Conservation (phyloP, 2,329 filamentous ascomycete species). For the Microsporum ferrugineum region DNA sequence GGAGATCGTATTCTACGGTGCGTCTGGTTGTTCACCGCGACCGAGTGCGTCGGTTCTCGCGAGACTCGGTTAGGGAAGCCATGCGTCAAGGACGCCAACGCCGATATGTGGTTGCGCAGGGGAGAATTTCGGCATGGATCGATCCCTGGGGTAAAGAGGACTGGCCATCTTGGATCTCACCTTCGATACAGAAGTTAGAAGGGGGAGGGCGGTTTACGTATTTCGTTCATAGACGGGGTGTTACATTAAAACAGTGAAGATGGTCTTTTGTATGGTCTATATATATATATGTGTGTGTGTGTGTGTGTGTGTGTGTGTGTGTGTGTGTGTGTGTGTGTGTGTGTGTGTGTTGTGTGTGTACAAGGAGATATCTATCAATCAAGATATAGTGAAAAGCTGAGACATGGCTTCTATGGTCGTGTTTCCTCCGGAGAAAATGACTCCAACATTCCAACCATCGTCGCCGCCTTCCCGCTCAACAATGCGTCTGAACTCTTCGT, state of each 20-base stretch:
- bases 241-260: neutral
- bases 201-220: constrained; percentile 10
- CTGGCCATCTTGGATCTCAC: constrained; percentile 18
- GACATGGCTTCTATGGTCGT: constrained; percentile 51
- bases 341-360: neutral
- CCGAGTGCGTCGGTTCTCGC: constrained; percentile 26
- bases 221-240: constrained; percentile 8
- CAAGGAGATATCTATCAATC: neutral
- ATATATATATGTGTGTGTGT: neutral
- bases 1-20: constrained; percentile 29
- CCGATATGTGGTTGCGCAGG: constrained; percentile 25
- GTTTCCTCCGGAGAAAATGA: constrained; percentile 54
- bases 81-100: constrained; percentile 13
- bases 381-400: constrained; percentile 37
- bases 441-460: constrained; percentile 59
- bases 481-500: constrained; percentile 66
- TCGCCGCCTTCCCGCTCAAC: constrained; percentile 55
- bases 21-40: constrained; percentile 29
- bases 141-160: constrained; percentile 27
- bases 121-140: constrained; percentile 28
- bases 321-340: neutral
- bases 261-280: neutral
- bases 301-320: neutral
- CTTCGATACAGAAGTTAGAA: neutral
- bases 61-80: constrained; percentile 21